Base-by-base conservation (phyloP, 2,329 filamentous ascomycete species). In the Incumbomyces delicatus region DNA sequence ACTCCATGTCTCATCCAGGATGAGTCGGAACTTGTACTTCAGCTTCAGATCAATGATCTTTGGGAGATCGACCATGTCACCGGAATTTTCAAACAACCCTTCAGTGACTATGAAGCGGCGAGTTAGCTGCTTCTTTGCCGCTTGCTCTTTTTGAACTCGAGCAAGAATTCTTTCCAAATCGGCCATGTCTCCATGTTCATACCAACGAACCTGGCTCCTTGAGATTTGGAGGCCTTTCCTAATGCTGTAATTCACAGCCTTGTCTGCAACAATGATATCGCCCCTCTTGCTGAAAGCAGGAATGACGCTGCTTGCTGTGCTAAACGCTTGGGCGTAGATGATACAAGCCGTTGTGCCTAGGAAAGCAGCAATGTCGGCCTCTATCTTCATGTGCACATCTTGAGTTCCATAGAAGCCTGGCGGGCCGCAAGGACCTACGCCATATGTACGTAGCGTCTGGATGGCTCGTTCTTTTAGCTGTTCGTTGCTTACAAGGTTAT, bases 371-470 rank as follows among this genome's bases (percentile, higher is more conserved):
- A 98, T 89, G 63, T 96, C 90, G 47, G 86, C 80, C 68, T 98
- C 92, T 13, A 87, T 88, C 72, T 94, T 92, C 79, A 95, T 90
- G 66, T 98, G 92, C 38, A 96, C 89, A 67, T 98, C 92, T 65
- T 96, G 90, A 29, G 88, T 98, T 54, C 89, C 92, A 69, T 98
- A 98, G 70, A 98, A 98, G 54, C 94, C 89, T 5, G 92, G 92
- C 14, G 92, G 92, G 16, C 92, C 92, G 63, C 92, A 98, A 48
- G 92, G 90, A 7, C 92, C 94, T 34, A 98, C 94, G 47, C 92
- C 92, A 59, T 98, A 98, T 16, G 86, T 94, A 50, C 90, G 85
- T 33, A 98, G 77, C 0, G 89, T 94, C 64, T 90, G 83, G 52
- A 98, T 88, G 1, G 90, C 92, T 65, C 95, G 94, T 58, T 95